Evolutionary conservation across 2,329 filamentous ascomycete genomes (phyloP), one percentile per base, ranked within the genome.

Genomic region (Penicillium sp.): DNA sequence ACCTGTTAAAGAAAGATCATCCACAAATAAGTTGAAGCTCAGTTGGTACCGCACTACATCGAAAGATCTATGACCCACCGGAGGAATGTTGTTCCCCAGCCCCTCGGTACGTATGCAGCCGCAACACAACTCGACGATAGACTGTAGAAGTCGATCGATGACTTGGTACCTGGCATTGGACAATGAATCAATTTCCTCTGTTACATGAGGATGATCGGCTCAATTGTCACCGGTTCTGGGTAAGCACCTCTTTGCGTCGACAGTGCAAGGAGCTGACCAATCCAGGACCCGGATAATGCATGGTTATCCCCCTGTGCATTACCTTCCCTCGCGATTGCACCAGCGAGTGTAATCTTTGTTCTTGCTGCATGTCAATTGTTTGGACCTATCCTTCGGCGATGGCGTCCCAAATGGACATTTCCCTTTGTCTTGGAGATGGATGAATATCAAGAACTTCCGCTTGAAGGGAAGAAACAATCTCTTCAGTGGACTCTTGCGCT

Each of bases 381-480:
- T n/a, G 54, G 51, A 4, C 52, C 55, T 20, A 29, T 60, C 1
- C 35, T 64, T 1, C 43, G 50, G 23, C 48, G 47, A 28, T 62
- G 55, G 57, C 65, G 69, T 34, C 74, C 79, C 27, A 62, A 56
- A 64, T 82, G 79, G 78, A 71, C 70, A 16, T 67, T 58, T 39
- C 68, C 76, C 3, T 81, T 82, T 49, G 63, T 81, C 14, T 57
- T 69, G 14, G 77, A 79, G 48, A 52, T 63, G 14, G 59, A 62
- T 27, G 54, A 60, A 28, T 47, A 38, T 34, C 40, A 55, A 32
- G 63, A 67, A 37, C 52, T 64, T 40, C 65, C 60, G 43, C 64
- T 56, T 40, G 70, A 63, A 49, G 58, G 55, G 24, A 52, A 60
- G 20, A 60, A 46, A 47, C 61, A 52, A 32, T 53, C 58, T 32